These are phyloP conservation scores for Meira miltonrushii DNA, from an alignment of 1,284 basidiomycete genomes.

Conservation along the genomic window DNA sequence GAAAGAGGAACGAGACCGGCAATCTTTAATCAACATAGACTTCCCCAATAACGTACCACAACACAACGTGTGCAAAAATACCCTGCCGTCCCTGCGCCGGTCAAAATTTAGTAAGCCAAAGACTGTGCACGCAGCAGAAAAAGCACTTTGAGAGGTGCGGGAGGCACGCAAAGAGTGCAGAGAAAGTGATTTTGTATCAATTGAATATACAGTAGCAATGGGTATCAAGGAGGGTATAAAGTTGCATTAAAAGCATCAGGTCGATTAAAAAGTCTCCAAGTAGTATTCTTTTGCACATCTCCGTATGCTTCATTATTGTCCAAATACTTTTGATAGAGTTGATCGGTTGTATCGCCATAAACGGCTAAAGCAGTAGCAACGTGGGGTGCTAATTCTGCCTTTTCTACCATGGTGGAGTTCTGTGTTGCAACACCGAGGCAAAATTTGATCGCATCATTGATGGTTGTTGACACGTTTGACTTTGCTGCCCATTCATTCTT, in stretches of 20 bases:
- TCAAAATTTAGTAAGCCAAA: too few species aligned
- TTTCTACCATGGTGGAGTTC: not conserved
- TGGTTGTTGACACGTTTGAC: conserved; percentile 58
- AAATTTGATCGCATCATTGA: conserved; percentile 61
- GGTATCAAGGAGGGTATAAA: not conserved
- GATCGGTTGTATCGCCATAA: conserved; percentile 60
- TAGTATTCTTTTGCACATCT: conserved; percentile 11
- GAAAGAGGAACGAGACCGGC: too few species aligned
- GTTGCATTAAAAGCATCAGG: conserved; percentile 14
- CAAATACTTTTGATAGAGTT: conserved; percentile 55
- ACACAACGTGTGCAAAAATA: too few species aligned
- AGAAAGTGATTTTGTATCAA: not conserved
- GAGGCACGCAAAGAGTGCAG: not conserved
- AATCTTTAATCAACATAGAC: too few species aligned
- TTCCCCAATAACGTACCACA: too few species aligned
- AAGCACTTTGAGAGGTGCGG: too few species aligned
- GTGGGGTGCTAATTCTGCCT: conserved; percentile 57
- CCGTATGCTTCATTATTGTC: conserved; percentile 11
- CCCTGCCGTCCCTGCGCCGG: too few species aligned
- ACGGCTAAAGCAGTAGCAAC: conserved; percentile 60
- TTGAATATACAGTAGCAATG: too few species aligned
- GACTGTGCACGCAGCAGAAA: too few species aligned
- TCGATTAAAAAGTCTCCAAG: conserved; percentile 17
- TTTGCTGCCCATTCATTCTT: conserved; percentile 58
- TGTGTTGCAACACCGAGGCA: conserved; percentile 54